Evolutionary conservation across 305 asterid genomes (phyloP), one percentile per base, ranked within the genome.

Genomic region (Fraxinus xanthoxyloides): DNA sequence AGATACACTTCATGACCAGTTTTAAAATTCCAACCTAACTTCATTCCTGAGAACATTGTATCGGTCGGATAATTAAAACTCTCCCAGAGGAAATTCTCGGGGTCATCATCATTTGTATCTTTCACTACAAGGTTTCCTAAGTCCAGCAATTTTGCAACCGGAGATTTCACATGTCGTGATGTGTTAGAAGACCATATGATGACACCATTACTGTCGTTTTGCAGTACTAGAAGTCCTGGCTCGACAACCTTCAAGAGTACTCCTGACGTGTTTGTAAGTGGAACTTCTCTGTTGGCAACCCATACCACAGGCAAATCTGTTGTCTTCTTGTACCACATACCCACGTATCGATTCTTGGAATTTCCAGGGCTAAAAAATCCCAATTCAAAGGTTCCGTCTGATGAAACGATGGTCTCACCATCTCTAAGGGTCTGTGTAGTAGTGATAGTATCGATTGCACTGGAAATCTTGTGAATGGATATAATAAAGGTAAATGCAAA

Each of bases 301-400:
- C 94, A 91, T 0, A 85, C 84, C 0, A 84, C 84, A 21, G 87
- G 83, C 15, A 36, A n/a, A 26, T 24, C 40, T 17, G 90, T 9
- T 48, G 82, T 46, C 13, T 38, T 76, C 78, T 81, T 85, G 83
- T 89, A 89, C 94, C 92, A 89, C 35, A 91, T 77, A 13, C 88
- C 91, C 21, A 91, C 84, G 31, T 87, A 91, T 4, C 90, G 81
- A 23, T 80, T 83, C 8, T 7, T 30, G n/a, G 92, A 86, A 13
- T 81, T 69, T 2, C 72, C 87, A 0, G 89, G 86, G 67, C 87
- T 87, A 84, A 86, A 90, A 77, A 90, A 87, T 3, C 94, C 92
- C 38, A 90, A 31, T n/a, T 88, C 93, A 26, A 86, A 90, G 34
- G 0, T 51, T 12, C 87, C 92, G 9, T 78, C 80, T 0, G 92